phyloP scores from a whole-genome alignment of 305 asterid genomes.

The Euphrasia arctica region DNA sequence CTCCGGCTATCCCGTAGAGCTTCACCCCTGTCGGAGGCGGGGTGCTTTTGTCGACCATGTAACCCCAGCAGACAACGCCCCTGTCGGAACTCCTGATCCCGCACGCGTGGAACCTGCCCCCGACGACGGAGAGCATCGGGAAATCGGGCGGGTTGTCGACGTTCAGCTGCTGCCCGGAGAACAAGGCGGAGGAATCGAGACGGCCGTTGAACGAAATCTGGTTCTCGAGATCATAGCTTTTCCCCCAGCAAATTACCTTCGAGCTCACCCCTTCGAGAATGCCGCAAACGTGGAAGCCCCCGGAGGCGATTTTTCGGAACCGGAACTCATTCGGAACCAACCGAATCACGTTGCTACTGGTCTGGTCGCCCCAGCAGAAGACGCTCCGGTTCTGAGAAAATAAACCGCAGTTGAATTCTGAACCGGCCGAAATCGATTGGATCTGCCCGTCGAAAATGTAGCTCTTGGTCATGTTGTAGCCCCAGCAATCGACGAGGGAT shows the following conservation, averaged over 20 bases:
- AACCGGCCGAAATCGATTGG: constrained; percentile 72
- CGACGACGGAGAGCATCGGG: constrained; percentile 62
- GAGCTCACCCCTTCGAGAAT: constrained; percentile 57
- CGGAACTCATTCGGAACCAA: constrained; percentile 44
- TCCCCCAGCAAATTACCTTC: constrained; percentile 69
- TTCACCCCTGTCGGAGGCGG: constrained; percentile 62
- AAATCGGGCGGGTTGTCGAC: constrained; percentile 50
- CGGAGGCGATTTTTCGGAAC: constrained; percentile 67
- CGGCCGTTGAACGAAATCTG: constrained; percentile 25
- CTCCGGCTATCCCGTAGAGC: constrained; percentile 76
- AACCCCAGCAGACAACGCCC: constrained; percentile 76
- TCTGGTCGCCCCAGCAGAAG: constrained; percentile 85
- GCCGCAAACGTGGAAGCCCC: constrained; percentile 88
- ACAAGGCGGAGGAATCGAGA: constrained; percentile 4
- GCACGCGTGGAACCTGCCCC: constrained; percentile 80
- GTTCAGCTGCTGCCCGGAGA: constrained; percentile 43
- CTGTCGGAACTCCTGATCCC: constrained; percentile 64
- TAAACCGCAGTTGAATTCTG: constrained; percentile 69
- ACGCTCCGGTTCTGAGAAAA: constrained; percentile 69
- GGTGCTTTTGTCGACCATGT: constrained; percentile 54
- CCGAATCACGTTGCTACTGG: constrained; percentile 56
- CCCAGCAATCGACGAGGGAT: constrained; percentile 83
- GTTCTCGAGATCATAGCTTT: constrained; percentile 55
- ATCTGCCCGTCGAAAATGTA: constrained; percentile 63
- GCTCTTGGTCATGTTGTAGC: constrained; percentile 70